phyloP scores from a whole-genome alignment of 2,329 filamentous ascomycete species.

The Zymoseptoria tritici region DNA sequence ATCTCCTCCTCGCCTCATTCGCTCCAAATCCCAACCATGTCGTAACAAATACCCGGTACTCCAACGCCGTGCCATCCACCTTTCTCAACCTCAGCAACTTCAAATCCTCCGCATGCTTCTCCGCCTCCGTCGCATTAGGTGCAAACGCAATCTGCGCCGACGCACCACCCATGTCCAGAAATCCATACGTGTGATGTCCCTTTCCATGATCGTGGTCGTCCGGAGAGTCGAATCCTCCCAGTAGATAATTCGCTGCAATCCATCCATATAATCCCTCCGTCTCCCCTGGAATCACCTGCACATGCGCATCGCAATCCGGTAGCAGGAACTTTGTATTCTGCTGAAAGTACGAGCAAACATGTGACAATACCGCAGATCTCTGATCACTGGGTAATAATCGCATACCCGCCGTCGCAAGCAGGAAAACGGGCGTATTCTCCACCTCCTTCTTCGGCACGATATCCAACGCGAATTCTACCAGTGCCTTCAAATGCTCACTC shows the following conservation, averaged over 20 bases:
- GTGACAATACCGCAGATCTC: constrained; percentile 62
- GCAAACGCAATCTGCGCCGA: constrained; percentile 98
- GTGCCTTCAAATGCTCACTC: constrained; percentile 67
- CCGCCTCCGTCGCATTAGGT: constrained; percentile 82
- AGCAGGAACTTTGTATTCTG: constrained; percentile 72
- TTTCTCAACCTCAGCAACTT: constrained; percentile 79
- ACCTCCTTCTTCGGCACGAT: constrained; percentile 71
- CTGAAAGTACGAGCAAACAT: constrained; percentile 76
- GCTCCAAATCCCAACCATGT: constrained; percentile 98
- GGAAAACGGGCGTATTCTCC: constrained; percentile 79
- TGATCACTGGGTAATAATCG: constrained; percentile 70
- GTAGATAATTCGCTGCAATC: constrained; percentile 92
- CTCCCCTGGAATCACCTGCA: constrained; percentile 91
- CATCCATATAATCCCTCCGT: constrained; percentile 95
- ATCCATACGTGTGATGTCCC: constrained; percentile 88
- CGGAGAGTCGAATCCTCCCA: constrained; percentile 80
- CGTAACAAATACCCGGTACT: constrained; percentile 88
- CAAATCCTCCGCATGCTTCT: constrained; percentile 82
- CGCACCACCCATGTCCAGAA: constrained; percentile 96
- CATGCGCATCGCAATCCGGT: constrained; percentile 80
- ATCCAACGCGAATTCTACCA: constrained; percentile 74
- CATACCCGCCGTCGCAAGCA: constrained; percentile 95
- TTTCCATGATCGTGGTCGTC: constrained; percentile 72
- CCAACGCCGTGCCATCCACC: constrained; percentile 65
- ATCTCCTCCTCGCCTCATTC: constrained; percentile 80